phyloP scores from a whole-genome alignment of 2,329 filamentous ascomycete genomes.

The Cercospora sesami region DNA sequence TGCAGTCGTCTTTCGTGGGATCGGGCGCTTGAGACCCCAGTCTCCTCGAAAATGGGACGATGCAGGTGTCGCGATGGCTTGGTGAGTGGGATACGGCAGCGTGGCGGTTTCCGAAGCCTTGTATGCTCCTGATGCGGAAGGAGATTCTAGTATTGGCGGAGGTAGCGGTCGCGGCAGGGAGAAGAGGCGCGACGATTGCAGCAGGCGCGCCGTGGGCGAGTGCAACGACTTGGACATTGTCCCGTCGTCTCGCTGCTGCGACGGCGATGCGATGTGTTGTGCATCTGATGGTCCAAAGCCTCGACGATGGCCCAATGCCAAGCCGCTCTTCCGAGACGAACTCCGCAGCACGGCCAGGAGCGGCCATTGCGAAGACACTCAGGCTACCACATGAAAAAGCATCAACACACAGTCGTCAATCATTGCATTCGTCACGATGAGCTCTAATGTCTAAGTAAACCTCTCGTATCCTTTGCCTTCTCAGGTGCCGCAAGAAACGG shows the following conservation, averaged over 20 bases:
- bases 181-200: slow-evolving; percentile 87
- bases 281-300: background rate
- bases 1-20: slow-evolving; percentile 71
- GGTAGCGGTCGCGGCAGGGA: slow-evolving; percentile 77
- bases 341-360: background rate
- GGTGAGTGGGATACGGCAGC: slow-evolving; percentile 73
- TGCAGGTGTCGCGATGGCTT: slow-evolving; percentile 75
- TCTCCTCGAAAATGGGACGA: slow-evolving; percentile 75
- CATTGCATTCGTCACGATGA: background rate
- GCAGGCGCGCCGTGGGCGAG: slow-evolving; percentile 66
- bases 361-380: background rate
- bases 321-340: background rate
- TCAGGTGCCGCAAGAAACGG: slow-evolving; percentile 3
- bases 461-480: slow-evolving; percentile 5
- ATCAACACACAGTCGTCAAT: background rate
- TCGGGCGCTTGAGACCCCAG: slow-evolving; percentile 86
- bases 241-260: background rate
- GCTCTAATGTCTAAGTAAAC: background rate
- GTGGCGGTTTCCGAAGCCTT: slow-evolving; percentile 69
- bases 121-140: slow-evolving; percentile 52
- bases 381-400: background rate
- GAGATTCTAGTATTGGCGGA: slow-evolving; percentile 50
- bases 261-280: background rate
- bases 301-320: background rate
- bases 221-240: slow-evolving; percentile 42